These are phyloP conservation scores for Ramularia endophylla DNA, from an alignment of 2,329 filamentous ascomycete genomes.

Conservation along the genomic window DNA sequence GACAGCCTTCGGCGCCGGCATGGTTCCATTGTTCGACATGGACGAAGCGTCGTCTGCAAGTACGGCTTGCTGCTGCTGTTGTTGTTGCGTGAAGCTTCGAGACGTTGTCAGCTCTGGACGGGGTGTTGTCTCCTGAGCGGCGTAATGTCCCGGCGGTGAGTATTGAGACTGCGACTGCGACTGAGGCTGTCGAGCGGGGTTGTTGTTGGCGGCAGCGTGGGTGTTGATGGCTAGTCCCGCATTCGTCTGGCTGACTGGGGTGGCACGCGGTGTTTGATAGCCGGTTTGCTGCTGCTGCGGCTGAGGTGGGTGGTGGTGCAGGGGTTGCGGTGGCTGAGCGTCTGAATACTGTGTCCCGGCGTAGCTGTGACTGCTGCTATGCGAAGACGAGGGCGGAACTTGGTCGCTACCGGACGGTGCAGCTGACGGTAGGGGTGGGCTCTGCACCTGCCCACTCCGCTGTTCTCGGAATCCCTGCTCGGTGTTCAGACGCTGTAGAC, in stretches of 20 bases:
- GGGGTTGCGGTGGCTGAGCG: constrained; percentile 25
- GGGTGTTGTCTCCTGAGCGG: constrained; percentile 11
- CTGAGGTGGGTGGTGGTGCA: constrained; percentile 26
- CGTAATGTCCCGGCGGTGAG: constrained; percentile 20
- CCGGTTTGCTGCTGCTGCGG: constrained; percentile 23
- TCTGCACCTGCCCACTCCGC: constrained; percentile 18
- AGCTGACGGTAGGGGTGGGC: constrained; percentile 17
- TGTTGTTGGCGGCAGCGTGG: constrained; percentile 17
- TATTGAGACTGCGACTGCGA: constrained; percentile 16
- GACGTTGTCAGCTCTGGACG: constrained; percentile 20
- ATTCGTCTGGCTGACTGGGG: constrained; percentile 17
- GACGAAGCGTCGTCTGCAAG: constrained; percentile 24
- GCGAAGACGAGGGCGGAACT: constrained; percentile 4
- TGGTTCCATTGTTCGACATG: constrained; percentile 29
- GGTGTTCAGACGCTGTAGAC: constrained; percentile 34
- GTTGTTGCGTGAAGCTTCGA: constrained; percentile 29
- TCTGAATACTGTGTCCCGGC: constrained; percentile 13
- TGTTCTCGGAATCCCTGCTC: constrained; percentile 35
- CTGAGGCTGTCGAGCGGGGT: constrained; percentile 9
- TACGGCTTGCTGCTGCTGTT: constrained; percentile 14
- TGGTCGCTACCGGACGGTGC: constrained; percentile 4
- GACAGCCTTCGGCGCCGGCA: constrained; percentile 23
- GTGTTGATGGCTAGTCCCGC: constrained; percentile 23
- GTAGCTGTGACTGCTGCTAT: constrained; percentile 12
- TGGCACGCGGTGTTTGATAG: constrained; percentile 23